A percentile compares a stretch with the other conserved stretches of the same genome.
These are phyloP conservation scores for Cantharellus cinnabarinus DNA, from an alignment of 768 basidiomycete genomes.

Conservation along the genomic window DNA sequence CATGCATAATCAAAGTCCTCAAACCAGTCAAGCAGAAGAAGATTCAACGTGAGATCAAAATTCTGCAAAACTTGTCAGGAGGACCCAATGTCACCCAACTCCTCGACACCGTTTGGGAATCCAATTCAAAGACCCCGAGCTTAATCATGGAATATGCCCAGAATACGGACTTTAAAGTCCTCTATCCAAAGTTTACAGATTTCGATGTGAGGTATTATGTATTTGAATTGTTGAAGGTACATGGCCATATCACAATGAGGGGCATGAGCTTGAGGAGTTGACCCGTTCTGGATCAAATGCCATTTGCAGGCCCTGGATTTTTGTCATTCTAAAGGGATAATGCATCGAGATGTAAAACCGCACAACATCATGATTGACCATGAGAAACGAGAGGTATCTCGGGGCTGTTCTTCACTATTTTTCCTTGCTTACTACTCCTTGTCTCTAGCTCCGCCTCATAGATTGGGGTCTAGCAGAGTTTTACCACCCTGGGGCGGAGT, in stretches of 20 bases:
- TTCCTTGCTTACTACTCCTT: background rate
- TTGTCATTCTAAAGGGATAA: conserved; percentile 96
- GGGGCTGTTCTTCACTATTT: background rate
- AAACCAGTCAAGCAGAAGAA: conserved; percentile 99
- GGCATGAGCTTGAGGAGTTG: conserved; percentile 1
- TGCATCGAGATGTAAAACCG: conserved; percentile 97
- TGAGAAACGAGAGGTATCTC: conserved; percentile 70
- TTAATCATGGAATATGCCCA: conserved; percentile 95
- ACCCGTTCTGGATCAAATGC: background rate
- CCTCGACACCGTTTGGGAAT: conserved; percentile 90
- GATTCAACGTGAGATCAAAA: conserved; percentile 98
- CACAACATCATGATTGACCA: conserved; percentile 99
- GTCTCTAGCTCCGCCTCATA: conserved; percentile 65
- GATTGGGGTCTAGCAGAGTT: conserved; percentile 99
- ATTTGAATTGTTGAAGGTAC: conserved; percentile 81
- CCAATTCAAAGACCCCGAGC: conserved; percentile 89
- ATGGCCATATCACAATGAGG: conserved; percentile 3
- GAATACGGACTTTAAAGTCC: conserved; percentile 91
- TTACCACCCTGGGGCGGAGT: conserved; percentile 93
- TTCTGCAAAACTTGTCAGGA: conserved; percentile 86
- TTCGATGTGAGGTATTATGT: conserved; percentile 93
- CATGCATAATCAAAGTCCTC: conserved; percentile 95
- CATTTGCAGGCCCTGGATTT: conserved; percentile 66
- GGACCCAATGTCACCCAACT: conserved; percentile 89
- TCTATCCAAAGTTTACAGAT: conserved; percentile 91